These are phyloP conservation scores for Aspergillus fructus DNA, from an alignment of 2,329 filamentous ascomycete species.

Conservation along the genomic window DNA sequence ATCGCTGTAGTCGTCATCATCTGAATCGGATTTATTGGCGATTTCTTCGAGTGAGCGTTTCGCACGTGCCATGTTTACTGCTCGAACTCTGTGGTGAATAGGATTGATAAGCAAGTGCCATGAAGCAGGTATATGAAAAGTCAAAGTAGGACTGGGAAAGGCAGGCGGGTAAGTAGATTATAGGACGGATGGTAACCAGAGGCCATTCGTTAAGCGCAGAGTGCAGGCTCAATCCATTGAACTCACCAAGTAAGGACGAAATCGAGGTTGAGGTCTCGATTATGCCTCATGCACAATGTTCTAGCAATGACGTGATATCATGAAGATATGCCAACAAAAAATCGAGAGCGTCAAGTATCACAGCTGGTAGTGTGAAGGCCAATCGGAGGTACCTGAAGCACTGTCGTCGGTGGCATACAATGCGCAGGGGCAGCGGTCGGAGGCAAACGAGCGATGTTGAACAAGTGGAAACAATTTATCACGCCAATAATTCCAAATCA, in stretches of 20 bases:
- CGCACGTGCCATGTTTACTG: slow-evolving; percentile 30
- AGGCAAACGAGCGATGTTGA: slow-evolving; percentile 7
- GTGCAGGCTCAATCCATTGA: background rate
- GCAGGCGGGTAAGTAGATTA: background rate
- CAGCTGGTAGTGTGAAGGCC: background rate
- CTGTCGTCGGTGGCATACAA: slow-evolving; percentile 16
- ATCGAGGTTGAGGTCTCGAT: background rate
- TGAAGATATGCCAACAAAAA: background rate
- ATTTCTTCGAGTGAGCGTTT: slow-evolving; percentile 47
- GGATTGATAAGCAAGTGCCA: background rate
- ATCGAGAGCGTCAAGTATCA: background rate
- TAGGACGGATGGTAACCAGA: too few species aligned
- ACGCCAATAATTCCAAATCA: background rate
- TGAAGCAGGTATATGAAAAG: background rate
- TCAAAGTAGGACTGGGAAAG: background rate
- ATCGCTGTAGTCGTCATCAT: slow-evolving; percentile 47
- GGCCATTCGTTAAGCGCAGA: background rate
- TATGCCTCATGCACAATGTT: background rate
- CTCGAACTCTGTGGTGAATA: background rate
- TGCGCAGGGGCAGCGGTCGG: slow-evolving; percentile 6
- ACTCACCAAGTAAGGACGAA: background rate
- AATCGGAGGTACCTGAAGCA: slow-evolving; percentile 15
- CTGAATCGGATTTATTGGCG: slow-evolving; percentile 44
- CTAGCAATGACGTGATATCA: background rate
- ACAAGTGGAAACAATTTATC: background rate